Percentiles rank a stretch among this genome's conserved stretches.
phyloP scores from a whole-genome alignment of 2,329 filamentous ascomycete genomes.

The Cercospora canescens region DNA sequence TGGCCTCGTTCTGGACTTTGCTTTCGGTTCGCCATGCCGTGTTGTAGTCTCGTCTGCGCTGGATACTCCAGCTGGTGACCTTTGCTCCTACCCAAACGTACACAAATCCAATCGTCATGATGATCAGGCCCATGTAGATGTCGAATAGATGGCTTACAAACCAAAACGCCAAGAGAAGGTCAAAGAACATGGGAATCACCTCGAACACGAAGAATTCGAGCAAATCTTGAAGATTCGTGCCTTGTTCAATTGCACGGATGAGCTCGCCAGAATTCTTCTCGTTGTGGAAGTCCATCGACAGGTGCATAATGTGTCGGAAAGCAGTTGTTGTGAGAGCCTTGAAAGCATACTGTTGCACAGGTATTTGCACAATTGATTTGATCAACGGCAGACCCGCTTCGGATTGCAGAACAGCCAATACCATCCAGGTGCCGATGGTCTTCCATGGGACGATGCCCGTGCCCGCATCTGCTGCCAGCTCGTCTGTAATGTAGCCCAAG shows the following conservation, averaged over 20 bases:
- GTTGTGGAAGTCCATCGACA: conserved; percentile 71
- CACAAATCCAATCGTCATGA: conserved; percentile 47
- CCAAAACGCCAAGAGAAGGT: conserved; percentile 61
- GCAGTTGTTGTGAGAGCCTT: conserved; percentile 59
- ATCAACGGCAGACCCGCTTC: conserved; percentile 54
- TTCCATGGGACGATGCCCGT: conserved; percentile 52
- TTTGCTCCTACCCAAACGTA: conserved; percentile 56
- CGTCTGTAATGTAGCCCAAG: conserved; percentile 75
- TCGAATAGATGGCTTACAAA: conserved; percentile 65
- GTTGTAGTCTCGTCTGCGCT: conserved; percentile 32
- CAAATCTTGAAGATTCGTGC: conserved; percentile 59
- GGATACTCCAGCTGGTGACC: conserved; percentile 42
- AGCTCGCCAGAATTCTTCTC: conserved; percentile 65
- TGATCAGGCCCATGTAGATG: conserved; percentile 57
- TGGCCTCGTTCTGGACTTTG: conserved; percentile 58
- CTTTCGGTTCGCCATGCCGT: conserved; percentile 48
- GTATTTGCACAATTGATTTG: conserved; percentile 54
- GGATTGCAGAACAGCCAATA: conserved; percentile 52
- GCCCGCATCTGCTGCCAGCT: conserved; percentile 55
- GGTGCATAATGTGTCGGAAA: conserved; percentile 67
- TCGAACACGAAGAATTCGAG: conserved; percentile 62
- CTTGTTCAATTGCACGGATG: conserved; percentile 65
- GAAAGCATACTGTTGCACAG: conserved; percentile 59
- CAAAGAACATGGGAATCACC: conserved; percentile 61
- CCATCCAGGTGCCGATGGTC: conserved; percentile 54